phyloP scores from a whole-genome alignment of 768 basidiomycete species.

The Sporobolomyces phaffii region DNA sequence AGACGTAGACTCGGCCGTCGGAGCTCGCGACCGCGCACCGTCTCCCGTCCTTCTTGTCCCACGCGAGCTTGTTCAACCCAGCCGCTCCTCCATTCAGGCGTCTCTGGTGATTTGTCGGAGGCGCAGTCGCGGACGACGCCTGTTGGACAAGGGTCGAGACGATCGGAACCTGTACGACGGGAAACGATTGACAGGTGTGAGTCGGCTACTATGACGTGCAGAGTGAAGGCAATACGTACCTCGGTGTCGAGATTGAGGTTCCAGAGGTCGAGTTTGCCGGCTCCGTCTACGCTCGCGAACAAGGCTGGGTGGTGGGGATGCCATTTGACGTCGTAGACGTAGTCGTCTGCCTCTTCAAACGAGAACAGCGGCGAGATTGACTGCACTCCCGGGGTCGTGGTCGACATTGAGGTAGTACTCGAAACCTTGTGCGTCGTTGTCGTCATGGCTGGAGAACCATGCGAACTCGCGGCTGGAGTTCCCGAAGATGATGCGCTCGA shows the following conservation, averaged over 20 bases:
- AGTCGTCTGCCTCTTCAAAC: slow-evolving; percentile 96
- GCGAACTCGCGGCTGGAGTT: neutral
- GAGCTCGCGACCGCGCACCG: slow-evolving; percentile 84
- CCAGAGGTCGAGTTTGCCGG: slow-evolving; percentile 94
- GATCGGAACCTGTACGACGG: slow-evolving; percentile 88
- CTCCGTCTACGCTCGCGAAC: slow-evolving; percentile 89
- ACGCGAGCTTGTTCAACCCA: slow-evolving; percentile 90
- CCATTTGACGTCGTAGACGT: slow-evolving; percentile 98
- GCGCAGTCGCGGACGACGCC: slow-evolving; percentile 50
- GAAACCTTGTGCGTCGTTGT: neutral
- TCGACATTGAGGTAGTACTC: neutral
- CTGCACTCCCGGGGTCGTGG: slow-evolving; percentile 3
- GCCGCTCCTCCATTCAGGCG: slow-evolving; percentile 46
- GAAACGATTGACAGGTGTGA: neutral
- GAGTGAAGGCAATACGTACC: slow-evolving; percentile 52
- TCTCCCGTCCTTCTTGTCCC: slow-evolving; percentile 88
- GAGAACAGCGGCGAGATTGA: slow-evolving; percentile 72
- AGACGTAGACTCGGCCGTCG: slow-evolving; percentile 86
- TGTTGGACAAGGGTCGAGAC: slow-evolving; percentile 62
- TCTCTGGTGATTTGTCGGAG: neutral
- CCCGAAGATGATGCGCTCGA: neutral
- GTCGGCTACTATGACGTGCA: too few species aligned
- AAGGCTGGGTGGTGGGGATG: slow-evolving; percentile 90
- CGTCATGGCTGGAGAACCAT: neutral
- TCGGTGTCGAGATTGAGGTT: slow-evolving; percentile 95